Evolutionary conservation across 345 rosid species (phyloP), one percentile per base, ranked within the genome.

Genomic region (Clarkia xantiana): DNA sequence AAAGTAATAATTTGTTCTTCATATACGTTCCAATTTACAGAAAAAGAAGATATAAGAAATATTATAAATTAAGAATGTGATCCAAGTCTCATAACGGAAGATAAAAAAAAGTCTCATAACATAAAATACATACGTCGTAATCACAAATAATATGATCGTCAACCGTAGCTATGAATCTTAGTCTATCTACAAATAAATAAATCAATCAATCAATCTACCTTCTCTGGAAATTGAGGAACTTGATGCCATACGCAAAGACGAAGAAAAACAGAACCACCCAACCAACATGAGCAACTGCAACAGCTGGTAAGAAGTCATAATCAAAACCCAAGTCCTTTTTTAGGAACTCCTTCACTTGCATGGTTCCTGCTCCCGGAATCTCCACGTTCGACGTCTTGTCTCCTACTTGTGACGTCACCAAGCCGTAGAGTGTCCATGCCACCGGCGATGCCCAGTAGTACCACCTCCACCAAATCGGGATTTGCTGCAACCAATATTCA

Each of bases 401-500:
- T 45, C 94, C 94, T 17, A 81, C 70, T 63, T 84, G 94, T 54
- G 82, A 69, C 12, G 91, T 67, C 43, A 84, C 62, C n/a, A 88
- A 69, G 1, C 88, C 94, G 13, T 84, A 76, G n/a, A 84, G 25
- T 52, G 88, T 81, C 96, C 94, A 87, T 4, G 94, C 71, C 54
- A 75, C 80, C 0, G 94, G 96, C 11, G 79, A 65, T 20, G 57
- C 71, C 86, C 94, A 87, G 57, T 87, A 79, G 54, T 81, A 81
- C 97, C 97, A 84, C 61, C 91, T 81, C 94, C 94, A 88, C 97
- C 94, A 84, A n/a, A 76, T 45, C 0, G 94, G 97, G 18, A 84
- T 71, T 74, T 59, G 78, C 94, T 79, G 74, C 67, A 11, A 56
- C 0, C 9, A 9, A 15, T 8, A 8, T 4, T 5, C 20, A 45